phyloP scores from a whole-genome alignment of 139 green algal species.

The Chloropicon primus region DNA sequence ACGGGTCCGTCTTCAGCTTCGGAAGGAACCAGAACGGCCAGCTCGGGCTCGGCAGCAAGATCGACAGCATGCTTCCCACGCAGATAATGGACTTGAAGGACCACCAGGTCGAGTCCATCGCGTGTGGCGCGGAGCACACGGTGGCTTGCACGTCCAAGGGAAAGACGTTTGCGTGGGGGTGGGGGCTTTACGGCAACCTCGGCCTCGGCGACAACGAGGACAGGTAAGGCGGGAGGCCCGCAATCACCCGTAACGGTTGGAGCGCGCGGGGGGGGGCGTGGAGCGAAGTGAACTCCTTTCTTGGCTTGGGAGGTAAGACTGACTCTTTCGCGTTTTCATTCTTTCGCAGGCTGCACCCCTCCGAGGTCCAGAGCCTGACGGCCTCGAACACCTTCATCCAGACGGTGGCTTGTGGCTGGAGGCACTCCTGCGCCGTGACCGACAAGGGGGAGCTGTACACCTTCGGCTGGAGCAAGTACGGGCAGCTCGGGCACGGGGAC shows the following conservation, averaged over 20 bases:
- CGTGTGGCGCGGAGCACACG: slow-evolving; percentile 65
- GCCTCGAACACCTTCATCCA: slow-evolving; percentile 11
- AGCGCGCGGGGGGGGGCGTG: too few relatives aligned
- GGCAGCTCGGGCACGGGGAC: slow-evolving; percentile 74
- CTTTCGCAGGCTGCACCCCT: not conserved
- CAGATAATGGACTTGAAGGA: slow-evolving; percentile 12
- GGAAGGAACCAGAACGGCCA: slow-evolving; percentile 69
- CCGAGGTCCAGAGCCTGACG: slow-evolving; percentile 30
- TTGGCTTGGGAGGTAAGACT: too few relatives aligned
- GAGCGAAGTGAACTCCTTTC: too few relatives aligned
- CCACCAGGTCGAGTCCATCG: slow-evolving; percentile 21
- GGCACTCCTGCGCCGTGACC: slow-evolving; percentile 55
- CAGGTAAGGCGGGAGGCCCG: too few relatives aligned
- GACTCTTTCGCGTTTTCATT: too few relatives aligned
- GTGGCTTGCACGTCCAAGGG: slow-evolving; percentile 27
- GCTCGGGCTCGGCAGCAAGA: slow-evolving; percentile 52
- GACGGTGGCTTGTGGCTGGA: slow-evolving; percentile 64
- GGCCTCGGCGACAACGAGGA: slow-evolving; percentile 54
- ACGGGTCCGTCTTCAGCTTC: slow-evolving; percentile 58
- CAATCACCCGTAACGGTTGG: too few relatives aligned
- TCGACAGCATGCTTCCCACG: slow-evolving; percentile 16
- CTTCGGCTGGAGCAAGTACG: slow-evolving; percentile 84
- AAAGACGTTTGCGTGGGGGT: slow-evolving; percentile 61
- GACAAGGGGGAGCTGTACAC: slow-evolving; percentile 49
- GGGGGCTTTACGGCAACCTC: slow-evolving; percentile 76